These are phyloP conservation scores for Pontederia paniculata DNA, from an alignment of 176 grass and related monocot genomes.

Conservation along the genomic window DNA sequence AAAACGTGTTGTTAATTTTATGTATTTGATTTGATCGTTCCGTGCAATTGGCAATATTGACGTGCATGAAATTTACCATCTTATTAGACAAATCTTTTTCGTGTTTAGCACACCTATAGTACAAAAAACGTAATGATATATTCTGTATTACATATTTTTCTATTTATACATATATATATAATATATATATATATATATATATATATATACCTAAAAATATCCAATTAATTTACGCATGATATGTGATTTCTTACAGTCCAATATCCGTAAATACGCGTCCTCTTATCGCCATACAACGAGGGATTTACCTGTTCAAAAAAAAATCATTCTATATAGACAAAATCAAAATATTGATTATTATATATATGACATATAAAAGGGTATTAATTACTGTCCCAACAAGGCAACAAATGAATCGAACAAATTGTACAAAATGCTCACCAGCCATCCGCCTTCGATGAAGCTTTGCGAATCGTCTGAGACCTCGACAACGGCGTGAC, in stretches of 20 bases:
- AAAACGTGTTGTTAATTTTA: not conserved
- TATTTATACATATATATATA: too few species aligned
- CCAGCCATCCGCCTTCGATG: not conserved
- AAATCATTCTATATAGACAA: too few species aligned
- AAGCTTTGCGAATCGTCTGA: not conserved
- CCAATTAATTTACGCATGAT: not conserved
- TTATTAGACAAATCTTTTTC: too few species aligned
- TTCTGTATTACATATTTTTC: too few species aligned
- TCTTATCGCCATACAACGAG: not conserved
- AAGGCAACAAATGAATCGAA: not conserved
- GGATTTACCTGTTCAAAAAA: not conserved
- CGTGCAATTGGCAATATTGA: not conserved
- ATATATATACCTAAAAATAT: too few species aligned
- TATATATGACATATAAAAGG: too few species aligned
- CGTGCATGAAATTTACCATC: not conserved
- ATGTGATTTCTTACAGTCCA: not conserved
- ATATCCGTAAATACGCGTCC: not conserved
- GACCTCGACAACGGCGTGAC: not conserved
- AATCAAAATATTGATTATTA: too few species aligned
- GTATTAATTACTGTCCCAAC: too few species aligned
- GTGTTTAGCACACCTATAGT: too few species aligned
- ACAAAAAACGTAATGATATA: too few species aligned
- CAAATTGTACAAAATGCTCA: not conserved
- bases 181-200: too few species aligned
- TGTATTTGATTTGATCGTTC: not conserved